Evolutionary conservation across 208 protist species (phyloP), one percentile per base, ranked within the genome.

Genomic region (Angomonas deanei): DNA sequence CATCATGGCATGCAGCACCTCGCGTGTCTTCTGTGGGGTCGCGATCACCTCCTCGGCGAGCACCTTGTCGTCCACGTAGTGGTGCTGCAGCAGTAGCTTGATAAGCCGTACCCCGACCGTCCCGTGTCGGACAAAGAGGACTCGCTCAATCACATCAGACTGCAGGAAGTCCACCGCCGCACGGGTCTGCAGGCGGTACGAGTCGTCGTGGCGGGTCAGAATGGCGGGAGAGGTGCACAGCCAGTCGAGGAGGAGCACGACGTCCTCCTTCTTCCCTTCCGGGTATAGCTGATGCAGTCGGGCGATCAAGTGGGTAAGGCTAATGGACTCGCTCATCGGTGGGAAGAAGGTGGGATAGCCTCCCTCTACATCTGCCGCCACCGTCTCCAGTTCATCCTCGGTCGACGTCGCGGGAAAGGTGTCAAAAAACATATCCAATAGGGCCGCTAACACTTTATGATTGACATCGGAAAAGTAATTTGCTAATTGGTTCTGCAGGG

Each of bases 21-120:
- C 77, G n/a, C 84, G 82, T 5, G 77, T 83, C 15, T 76, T 64
- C 13, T 68, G 58, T 33, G 84, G 80, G 31, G 88, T 87, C 1
- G 77, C 70, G n/a, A 94, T 75, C 19, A 76, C 78, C 71, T 91
- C 79, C 77, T 94, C 84, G 11, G 88, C 82, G 8, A 94, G 72
- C 49, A 75, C 80, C 52, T 70, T 67, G 61, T 94, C 88, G 76
- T 94, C 88, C 27, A 91, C 72, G n/a, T 72, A 65, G 56, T 80
- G 79, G 67, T 90, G 70, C 64, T 79, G 69, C 8, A 86, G 61
- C 33, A 94, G 76, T 24, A 94, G 61, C 69, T 87, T 84, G 66
- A 85, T 75, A 3, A 94, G 38, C n/a, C 88, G 84, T 60, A 92
- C 81, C 13, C 88, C 88, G 5, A 92, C 68, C 24, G 91, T 80